phyloP scores from a whole-genome alignment of 768 basidiomycete species.

The button mushroom (Agaricus bisporus) region DNA sequence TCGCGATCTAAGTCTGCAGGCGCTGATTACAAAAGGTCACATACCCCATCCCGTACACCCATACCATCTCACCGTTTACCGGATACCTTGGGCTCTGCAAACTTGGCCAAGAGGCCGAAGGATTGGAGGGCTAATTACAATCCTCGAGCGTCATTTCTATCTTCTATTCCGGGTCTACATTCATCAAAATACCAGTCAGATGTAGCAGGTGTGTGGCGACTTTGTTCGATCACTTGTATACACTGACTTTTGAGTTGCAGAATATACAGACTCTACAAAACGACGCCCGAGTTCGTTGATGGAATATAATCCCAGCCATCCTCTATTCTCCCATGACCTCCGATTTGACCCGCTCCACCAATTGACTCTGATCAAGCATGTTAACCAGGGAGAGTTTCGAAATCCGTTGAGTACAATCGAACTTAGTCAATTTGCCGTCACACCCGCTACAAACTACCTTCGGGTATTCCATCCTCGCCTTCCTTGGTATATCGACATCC shows the following conservation, averaged over 20 bases:
- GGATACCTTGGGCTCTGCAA: constrained; percentile 21
- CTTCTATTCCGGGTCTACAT: constrained; percentile 16
- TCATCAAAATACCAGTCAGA: constrained; percentile 23
- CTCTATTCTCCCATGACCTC: constrained; percentile 45
- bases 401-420: constrained; percentile 10
- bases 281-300: constrained; percentile 25
- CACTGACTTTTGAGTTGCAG: constrained; percentile 4
- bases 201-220: constrained; percentile 24
- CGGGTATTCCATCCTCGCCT: constrained; percentile 12
- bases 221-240: too few species aligned
- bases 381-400: constrained; percentile 40
- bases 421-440: constrained; percentile 12
- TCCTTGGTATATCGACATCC: constrained; percentile 14
- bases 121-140: constrained; percentile 40
- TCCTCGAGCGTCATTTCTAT: constrained; percentile 19
- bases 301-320: constrained; percentile 20
- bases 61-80: constrained; percentile 2
- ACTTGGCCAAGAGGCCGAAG: constrained; percentile 32
- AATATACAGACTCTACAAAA: constrained; percentile 23
- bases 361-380: constrained; percentile 20
- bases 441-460: constrained; percentile 7
- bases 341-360: constrained; percentile 30
- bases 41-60: not conserved
- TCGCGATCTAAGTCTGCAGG: not conserved
- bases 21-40: not conserved